Base-by-base conservation (phyloP, 2,329 filamentous ascomycete species). In the Phyllosticta capitalensis region DNA sequence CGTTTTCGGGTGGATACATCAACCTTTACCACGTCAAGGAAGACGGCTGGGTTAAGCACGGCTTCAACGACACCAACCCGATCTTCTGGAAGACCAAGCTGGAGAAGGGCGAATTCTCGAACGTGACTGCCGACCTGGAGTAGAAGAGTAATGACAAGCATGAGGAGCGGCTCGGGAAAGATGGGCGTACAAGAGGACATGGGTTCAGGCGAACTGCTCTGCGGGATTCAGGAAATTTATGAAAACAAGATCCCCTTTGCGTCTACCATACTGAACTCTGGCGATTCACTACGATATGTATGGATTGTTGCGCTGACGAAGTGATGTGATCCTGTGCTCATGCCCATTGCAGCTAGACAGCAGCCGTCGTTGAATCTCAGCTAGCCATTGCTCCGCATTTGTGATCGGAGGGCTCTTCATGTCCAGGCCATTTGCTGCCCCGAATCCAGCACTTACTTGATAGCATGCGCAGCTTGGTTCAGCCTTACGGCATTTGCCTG, bases 11-110 rank as follows among this genome's bases (percentile, higher is more conserved):
- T 80, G 94, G 94, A 66, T 97, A 85, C 79, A 96, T 99, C 82
- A 99, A 99, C 79, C 74, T 97, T 72, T 99, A 99, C 78, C 94
- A 99, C 72, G 92, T 99, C 73, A 96, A 96, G 85, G 92, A 99
- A 80, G 88, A 91, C 64, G 94, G 94, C 68, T 99, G 94, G 94
- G 92, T 95, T 70, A 96, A 95, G 83, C 92, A 97, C 72, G 94
- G 94, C 63, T 99, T 99, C 83, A 91, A 81, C 67, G 94, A 99
- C 76, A 97, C 92, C 67, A 96, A 97, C 81, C 92, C 92, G 52
- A 95, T 97, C 72, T 99, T 99, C 87, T 99, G 94, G 94, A 88
- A 95, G 82, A 96, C 92, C 55, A 99, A 99, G 85, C 78, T 99
- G 71, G 88, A 96, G 75, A 95, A 95, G 84, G 92, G 92, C 75